These are phyloP conservation scores for Gillenia trifoliata DNA, from an alignment of 306 rosid genomes.

Conservation along the genomic window DNA sequence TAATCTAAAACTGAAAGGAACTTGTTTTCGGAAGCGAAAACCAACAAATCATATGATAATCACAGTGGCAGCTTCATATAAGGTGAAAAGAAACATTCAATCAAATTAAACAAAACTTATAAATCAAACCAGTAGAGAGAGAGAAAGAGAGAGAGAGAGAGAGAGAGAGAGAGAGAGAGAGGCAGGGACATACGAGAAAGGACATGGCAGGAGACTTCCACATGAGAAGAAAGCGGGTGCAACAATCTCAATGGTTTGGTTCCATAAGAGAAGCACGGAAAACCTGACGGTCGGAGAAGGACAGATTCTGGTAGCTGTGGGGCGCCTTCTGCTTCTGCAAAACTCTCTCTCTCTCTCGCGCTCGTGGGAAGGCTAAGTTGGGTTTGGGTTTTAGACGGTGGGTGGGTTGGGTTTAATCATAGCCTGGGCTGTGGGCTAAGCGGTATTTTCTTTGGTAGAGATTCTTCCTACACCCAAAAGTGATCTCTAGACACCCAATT, in stretches of 20 bases:
- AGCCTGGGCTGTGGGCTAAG: too few species aligned
- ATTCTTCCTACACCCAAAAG: too few species aligned
- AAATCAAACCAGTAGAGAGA: background rate
- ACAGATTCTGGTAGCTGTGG: too few species aligned
- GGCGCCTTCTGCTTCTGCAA: too few species aligned
- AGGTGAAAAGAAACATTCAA: background rate
- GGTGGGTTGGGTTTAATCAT: too few species aligned
- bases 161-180: background rate
- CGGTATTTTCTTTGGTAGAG: too few species aligned
- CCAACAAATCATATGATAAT: background rate
- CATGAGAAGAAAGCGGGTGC: background rate
- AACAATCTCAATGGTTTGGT: background rate
- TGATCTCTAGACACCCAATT: too few species aligned
- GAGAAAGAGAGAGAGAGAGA: background rate
- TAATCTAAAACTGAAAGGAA: background rate
- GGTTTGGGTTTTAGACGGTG: too few species aligned
- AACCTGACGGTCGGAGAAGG: too few species aligned
- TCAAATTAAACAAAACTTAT: background rate
- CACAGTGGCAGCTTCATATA: background rate
- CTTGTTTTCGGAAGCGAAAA: too few species aligned
- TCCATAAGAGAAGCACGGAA: background rate
- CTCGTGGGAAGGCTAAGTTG: too few species aligned
- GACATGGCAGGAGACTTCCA: slow-evolving; percentile 19
- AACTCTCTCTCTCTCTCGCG: too few species aligned
- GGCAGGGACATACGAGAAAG: slow-evolving; percentile 17